A percentile compares a stretch with the other conserved stretches of the same genome.
Conservation (phyloP, 148 eudicot genomes). For the Rhododendron simsii region DNA sequence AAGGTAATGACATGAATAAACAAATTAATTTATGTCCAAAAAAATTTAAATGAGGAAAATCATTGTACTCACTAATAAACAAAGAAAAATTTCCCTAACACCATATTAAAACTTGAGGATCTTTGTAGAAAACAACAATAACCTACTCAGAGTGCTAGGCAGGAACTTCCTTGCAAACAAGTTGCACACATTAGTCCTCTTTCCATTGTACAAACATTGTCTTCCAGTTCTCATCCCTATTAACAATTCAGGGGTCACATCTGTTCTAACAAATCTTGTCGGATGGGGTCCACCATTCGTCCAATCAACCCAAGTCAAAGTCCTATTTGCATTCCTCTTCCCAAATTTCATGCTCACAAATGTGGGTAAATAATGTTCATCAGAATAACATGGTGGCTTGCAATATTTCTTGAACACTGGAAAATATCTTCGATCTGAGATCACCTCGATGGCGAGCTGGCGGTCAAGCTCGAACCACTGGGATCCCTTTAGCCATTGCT, state of each 20-base stretch:
- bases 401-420: conserved; percentile 45
- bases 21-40: not conserved
- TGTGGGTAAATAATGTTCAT: conserved; percentile 83
- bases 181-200: conserved; percentile 28
- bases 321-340: conserved; percentile 47
- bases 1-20: not conserved
- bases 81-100: not conserved
- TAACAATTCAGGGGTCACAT: conserved; percentile 35
- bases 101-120: conserved; percentile 21
- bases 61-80: not conserved
- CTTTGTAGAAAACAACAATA: conserved; percentile 34
- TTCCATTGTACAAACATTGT: conserved; percentile 44
- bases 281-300: conserved; percentile 62
- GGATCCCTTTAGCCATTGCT: conserved; percentile 69
- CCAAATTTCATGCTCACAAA: conserved; percentile 37
- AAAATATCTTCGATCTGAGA: conserved; percentile 39
- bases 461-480: conserved; percentile 81
- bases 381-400: conserved; percentile 53
- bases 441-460: conserved; percentile 42
- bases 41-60: not conserved
- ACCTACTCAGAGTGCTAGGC: conserved; percentile 40
- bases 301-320: conserved; percentile 83
- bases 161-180: conserved; percentile 66
- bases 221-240: conserved; percentile 34
- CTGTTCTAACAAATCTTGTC: conserved; percentile 31